Base-by-base conservation (phyloP, 306 rosid species). In the Quercus ilex region DNA sequence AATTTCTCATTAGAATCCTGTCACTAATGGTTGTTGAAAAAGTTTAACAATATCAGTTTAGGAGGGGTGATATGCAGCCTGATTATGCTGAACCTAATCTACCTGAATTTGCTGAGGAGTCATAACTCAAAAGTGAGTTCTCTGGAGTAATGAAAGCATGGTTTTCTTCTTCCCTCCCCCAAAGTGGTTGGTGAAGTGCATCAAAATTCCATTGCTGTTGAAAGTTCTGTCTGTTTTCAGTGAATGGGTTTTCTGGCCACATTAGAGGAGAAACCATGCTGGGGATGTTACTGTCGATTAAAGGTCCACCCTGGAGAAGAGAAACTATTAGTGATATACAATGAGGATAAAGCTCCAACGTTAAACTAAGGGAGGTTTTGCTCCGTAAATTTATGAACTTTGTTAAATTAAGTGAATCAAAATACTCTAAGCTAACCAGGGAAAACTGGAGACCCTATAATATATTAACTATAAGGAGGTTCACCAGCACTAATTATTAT, bases 71-170 rank as follows among this genome's bases (percentile, higher is more conserved):
- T 38, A 41, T 25, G 75, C 69, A 71, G 30, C 17, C 17, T 25
- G 6, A 55, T 5, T 7, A 80, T 49, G 58, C 30, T 13, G 6
- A 55, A 79, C 35, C 13, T 49, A 20, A 60, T 30, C 5, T 82
- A 95, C 99, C 99, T 95, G 99, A 92, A 83, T 90, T 95, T 77
- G 87, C 92, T 1, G 94, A 85, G 30, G 93, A 92, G 82, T 89
- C 93, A 20, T 89, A 90, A 77, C 88, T 89, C 86, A 91, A 79
- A 73, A 89, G 88, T 38, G 97, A 91, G 87, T 90, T 89, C 84
- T 91, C 96, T 12, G 97, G 91, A 70, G 92, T 84, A 77, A 89
- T 77, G 80, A 90, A 89, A 75, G 83, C 87, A 67, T 79, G 91
- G 85, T 80, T 92, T 21, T 83, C 88, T 82, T 89, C 97, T 73